Evolutionary conservation across 176 grass and related monocot genomes (phyloP), one percentile per base, ranked within the genome.

Genomic region (Dactylis glomerata): DNA sequence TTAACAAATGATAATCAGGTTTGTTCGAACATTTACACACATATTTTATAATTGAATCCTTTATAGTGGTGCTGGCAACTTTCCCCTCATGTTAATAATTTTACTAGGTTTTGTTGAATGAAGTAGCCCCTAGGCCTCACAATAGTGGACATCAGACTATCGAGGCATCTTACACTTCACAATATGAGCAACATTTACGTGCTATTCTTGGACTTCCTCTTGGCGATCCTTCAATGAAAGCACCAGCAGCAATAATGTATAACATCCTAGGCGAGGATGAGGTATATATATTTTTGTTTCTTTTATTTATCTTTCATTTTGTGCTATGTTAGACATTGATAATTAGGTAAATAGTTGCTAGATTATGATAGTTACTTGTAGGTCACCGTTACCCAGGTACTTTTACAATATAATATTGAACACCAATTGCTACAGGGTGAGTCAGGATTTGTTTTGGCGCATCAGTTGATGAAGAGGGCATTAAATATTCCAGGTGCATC

Each of bases 121-220:
- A 99, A 87, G 97, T 99, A 19, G 97, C 97, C 33, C 93, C 97
- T 59, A 94, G 91, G 62, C 97, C 97, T 50, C 97, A 99, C 84
- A 99, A 99, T 30, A 96, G 97, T 89, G 93, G 97, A 56, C 93
- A 99, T 83, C 93, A 96, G 75, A 96, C 91, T 54, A 99, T 99
- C 10, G 97, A 99, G 56, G 89, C 97, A 57, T 99, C 92, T 58
- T 94, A 99, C 72, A 96, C 92, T 63, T 99, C 97, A 86, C 97
- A 99, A 67, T 99, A 96, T 10, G 93, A 99, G 61, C 93, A 99
- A 27, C 97, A 99, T 78, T 90, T 99, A 73, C 87, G 93, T 27
- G 97, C 97, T 87, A 89, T 96, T 89, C 92, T 99, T 79, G 93
- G 92, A 45, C 90, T 94, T 85, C 93, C 97, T 81, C 93, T 99